Percentiles rank a stretch among this genome's conserved stretches.
These are phyloP conservation scores for Leptoxyphium fumago DNA, from an alignment of 2,329 filamentous ascomycete genomes.

Conservation along the genomic window DNA sequence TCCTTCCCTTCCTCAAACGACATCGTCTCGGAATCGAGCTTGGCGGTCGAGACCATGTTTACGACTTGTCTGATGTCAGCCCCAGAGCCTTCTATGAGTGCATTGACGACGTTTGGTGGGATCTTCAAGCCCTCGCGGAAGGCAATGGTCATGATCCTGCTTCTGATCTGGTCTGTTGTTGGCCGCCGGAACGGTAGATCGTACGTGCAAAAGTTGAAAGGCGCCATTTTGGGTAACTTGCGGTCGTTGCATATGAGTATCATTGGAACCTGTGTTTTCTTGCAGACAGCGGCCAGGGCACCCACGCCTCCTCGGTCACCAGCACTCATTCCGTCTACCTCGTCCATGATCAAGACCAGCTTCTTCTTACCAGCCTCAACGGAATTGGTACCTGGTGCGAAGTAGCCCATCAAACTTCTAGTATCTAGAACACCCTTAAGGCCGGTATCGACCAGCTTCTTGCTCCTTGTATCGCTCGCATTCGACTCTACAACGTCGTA, in stretches of 20 bases:
- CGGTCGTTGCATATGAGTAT: slow-evolving; percentile 98
- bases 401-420: slow-evolving; percentile 81
- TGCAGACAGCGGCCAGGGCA: slow-evolving; percentile 84
- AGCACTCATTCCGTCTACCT: slow-evolving; percentile 97
- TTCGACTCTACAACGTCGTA: slow-evolving; percentile 93
- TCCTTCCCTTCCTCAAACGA: slow-evolving; percentile 74
- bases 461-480: slow-evolving; percentile 88
- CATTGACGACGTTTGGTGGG: slow-evolving; percentile 69
- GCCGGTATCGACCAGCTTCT: slow-evolving; percentile 81
- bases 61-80: slow-evolving; percentile 96
- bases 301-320: slow-evolving; percentile 93
- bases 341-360: slow-evolving; percentile 93
- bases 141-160: slow-evolving; percentile 87
- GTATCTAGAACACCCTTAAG: slow-evolving; percentile 88
- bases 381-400: slow-evolving; percentile 67
- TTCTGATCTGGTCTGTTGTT: slow-evolving; percentile 79
- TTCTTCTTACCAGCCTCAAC: slow-evolving; percentile 78
- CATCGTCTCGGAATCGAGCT: slow-evolving; percentile 69
- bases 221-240: slow-evolving; percentile 89
- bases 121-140: slow-evolving; percentile 83
- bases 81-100: slow-evolving; percentile 86
- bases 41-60: slow-evolving; percentile 94
- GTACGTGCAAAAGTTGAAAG: slow-evolving; percentile 74
- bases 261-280: slow-evolving; percentile 84
- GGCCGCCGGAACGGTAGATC: slow-evolving; percentile 81